Conservation (phyloP, 2,329 filamentous ascomycete species). For the Hymenotorrendiella dingleyae region DNA sequence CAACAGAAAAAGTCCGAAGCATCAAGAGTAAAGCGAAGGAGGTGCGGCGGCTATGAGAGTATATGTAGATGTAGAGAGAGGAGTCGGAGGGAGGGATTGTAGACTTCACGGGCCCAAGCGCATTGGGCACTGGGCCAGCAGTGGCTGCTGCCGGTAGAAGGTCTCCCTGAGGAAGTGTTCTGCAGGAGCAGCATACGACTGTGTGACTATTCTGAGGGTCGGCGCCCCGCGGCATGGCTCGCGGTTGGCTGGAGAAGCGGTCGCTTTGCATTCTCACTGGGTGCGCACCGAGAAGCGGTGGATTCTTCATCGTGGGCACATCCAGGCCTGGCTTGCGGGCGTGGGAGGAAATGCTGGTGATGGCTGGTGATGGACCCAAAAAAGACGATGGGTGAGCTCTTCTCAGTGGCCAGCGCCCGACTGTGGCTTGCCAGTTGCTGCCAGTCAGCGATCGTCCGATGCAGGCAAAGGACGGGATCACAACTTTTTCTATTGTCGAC, state of each 20-base stretch:
- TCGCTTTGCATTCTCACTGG: no score
- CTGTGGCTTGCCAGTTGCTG: no score
- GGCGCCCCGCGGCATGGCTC: conserved; percentile 10
- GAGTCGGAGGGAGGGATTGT: conserved; percentile 9
- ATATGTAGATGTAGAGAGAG: conserved; percentile 25
- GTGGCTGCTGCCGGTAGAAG: conserved; percentile 16
- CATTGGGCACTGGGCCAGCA: conserved; percentile 25
- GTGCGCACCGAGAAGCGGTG: no score
- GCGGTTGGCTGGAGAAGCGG: conserved; percentile 20
- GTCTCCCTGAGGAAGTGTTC: conserved; percentile 16
- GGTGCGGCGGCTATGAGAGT: conserved; percentile 26
- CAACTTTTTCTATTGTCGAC: no score
- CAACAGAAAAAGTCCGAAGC: conserved; percentile 23
- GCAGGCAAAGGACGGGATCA: neutral
- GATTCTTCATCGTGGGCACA: no score
- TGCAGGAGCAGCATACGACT: conserved; percentile 17
- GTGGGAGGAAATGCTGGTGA: no score
- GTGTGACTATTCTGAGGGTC: conserved; percentile 23
- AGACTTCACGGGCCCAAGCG: conserved; percentile 22
- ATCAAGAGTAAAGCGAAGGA: conserved; percentile 21
- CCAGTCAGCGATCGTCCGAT: neutral
- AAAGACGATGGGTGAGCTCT: no score
- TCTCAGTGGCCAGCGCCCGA: neutral
- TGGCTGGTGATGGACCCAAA: no score
- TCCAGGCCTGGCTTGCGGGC: no score